Evolutionary conservation across 2,329 filamentous ascomycete genomes (phyloP), one percentile per base, ranked within the genome.

Genomic region (Alternaria dauci): DNA sequence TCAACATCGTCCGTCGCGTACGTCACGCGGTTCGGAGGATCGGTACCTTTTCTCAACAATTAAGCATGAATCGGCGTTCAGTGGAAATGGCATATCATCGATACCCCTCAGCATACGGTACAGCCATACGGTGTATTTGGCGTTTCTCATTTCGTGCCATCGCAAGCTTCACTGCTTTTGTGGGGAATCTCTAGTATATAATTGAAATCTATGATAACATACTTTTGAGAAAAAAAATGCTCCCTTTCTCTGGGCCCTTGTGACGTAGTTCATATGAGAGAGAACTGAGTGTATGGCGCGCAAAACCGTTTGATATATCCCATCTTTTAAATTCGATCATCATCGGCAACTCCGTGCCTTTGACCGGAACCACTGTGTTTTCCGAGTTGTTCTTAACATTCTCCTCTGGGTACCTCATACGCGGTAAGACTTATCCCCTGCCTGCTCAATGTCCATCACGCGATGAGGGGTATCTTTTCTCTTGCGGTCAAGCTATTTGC

Each of bases 41-140:
- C 30, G 28, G 26, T 30, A 23, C 5, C 26, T 30, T 52, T 36
- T 32, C n/a, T 16, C 23, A 42, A 18, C 36, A 11, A 38, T 34
- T 48, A 14, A 57, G 50, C 54, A 63, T 61, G n/a, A 14, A 34
- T 28, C 11, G 59, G 62, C 58, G 61, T 62, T 64, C 32, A 26
- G 26, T 16, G 47, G 50, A 26, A 47, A 43, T 52, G 52, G 48
- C 53, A 52, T 32, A 52, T 20, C 23, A 56, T 59, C 38, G 59
- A 66, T 66, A 66, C 63, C 63, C 59, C 55, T 56, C 30, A 44
- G 39, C 61, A 54, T 58, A 44, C 43, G 43, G 52, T 36, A 44
- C 28, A 41, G 59, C 42, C 39, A 59, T 46, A 54, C 16, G 26
- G 57, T 43, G 44, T 48, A 16, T 51, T 34, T 26, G 23, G 50